Base-by-base conservation (phyloP, 331 rosid species). In the Malus hybrid region DNA sequence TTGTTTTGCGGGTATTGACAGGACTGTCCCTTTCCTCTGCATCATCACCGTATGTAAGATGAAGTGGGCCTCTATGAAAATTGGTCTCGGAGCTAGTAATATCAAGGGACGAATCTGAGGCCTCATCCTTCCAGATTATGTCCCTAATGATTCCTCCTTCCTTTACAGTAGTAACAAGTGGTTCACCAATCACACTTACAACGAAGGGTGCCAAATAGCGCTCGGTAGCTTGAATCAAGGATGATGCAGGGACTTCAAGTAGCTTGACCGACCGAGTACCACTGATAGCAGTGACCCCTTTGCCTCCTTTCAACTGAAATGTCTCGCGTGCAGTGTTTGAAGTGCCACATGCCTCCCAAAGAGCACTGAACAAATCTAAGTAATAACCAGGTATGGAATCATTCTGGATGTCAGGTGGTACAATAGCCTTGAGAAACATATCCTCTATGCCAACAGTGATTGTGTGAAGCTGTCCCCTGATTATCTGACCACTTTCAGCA, bases 261-360 rank as follows among this genome's bases (percentile, higher is more conserved):
- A 94, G 90, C 89, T 94, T 94, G 33, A 94, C 99, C 5, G 99
- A 92, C 57, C 83, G 90, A 16, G 99, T 94, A 72, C 99, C 99
- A 34, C 86, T 80, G 72, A 92, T 85, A 72, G 99, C 99, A 59
- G 92, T 83, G 64, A 94, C 83, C 70, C 99, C 97, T 74, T 90
- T 92, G 75, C 93, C 89, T 70, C 97, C 97, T 85, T 90, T 87
- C 83, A 94, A 82, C 42, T 83, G 88, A 83, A 92, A 94, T 57
- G 88, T 87, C 85, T 94, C 99, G 82, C 90, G 75, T 14, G 97
- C 99, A 10, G 90, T 91, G 85, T 68, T 89, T 73, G 93, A 86
- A 65, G 88, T 77, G 50, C 93, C 99, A 72, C 96, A 94, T 39
- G 99, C 97, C 80, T 90, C 99, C 99, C 99, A 94, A 39, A 94